A percentile compares a stretch with the other conserved stretches of the same genome.
Evolutionary conservation across 1,139 yeast genomes (phyloP).

Genomic region (Chernovozyma aurita): DNA sequence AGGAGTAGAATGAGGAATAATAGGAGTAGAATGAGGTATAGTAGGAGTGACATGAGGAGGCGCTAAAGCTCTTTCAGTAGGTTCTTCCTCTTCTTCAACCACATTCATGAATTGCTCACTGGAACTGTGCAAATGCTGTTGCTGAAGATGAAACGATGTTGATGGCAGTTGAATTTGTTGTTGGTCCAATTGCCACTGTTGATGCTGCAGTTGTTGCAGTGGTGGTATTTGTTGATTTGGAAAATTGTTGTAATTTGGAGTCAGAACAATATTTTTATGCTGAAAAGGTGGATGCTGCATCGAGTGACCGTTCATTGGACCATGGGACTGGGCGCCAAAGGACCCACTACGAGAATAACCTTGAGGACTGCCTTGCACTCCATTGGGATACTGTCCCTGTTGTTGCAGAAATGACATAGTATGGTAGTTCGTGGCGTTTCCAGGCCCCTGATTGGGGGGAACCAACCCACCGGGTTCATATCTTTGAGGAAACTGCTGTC

Average conservation of each 20-base stretch:
- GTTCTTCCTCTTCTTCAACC: conserved; percentile 38
- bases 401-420: neutral
- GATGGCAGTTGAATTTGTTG: neutral
- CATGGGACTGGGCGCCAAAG: conserved; percentile 2
- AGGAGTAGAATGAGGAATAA: neutral
- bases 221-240: neutral
- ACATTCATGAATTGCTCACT: conserved; percentile 40
- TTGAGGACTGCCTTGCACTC: too few relatives aligned
- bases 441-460: neutral
- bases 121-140: conserved; percentile 16
- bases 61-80: conserved; percentile 2
- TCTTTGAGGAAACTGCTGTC: neutral
- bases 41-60: conserved; percentile 1
- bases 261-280: neutral
- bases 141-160: neutral
- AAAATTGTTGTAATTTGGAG: neutral
- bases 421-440: neutral
- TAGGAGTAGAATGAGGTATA: neutral
- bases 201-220: neutral
- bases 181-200: neutral
- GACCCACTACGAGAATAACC: neutral
- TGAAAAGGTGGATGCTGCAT: neutral
- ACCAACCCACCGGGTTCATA: neutral
- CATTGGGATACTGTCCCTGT: conserved; percentile 1
- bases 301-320: neutral